Evolutionary conservation across 2,329 filamentous ascomycete genomes (phyloP).

Genomic region (Sporothrix humicola): DNA sequence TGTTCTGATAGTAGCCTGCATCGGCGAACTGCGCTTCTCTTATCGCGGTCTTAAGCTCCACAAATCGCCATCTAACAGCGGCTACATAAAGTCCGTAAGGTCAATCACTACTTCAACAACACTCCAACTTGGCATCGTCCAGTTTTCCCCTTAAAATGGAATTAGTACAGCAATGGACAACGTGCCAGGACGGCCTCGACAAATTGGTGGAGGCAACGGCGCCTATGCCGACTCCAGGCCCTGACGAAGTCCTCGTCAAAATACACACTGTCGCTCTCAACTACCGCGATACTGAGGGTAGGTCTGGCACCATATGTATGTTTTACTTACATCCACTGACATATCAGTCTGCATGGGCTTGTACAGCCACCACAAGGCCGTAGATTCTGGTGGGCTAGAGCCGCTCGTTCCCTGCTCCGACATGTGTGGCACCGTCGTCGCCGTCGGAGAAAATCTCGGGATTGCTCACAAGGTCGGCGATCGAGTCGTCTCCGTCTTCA

Average conservation of each 20-base stretch:
- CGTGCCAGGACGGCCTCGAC: conserved; percentile 60
- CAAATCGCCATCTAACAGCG: neutral
- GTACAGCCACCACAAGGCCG: conserved; percentile 68
- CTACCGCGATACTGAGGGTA: conserved; percentile 57
- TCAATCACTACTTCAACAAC: too few relatives aligned
- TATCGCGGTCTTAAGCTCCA: neutral
- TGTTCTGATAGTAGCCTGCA: conserved; percentile 6
- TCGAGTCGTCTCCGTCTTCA: conserved; percentile 71
- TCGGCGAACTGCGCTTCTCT: conserved; percentile 15
- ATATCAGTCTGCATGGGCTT: conserved; percentile 65
- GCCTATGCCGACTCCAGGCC: conserved; percentile 54
- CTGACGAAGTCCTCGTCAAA: conserved; percentile 59
- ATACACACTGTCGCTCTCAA: conserved; percentile 56
- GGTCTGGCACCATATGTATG: conserved; percentile 12
- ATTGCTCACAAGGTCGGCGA: conserved; percentile 60
- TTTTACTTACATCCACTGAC: neutral
- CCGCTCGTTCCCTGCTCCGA: conserved; percentile 70
- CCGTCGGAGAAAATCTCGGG: conserved; percentile 51
- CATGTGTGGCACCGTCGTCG: conserved; percentile 68
- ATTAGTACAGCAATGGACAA: conserved; percentile 57
- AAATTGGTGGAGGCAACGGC: conserved; percentile 54
- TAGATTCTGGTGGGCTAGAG: conserved; percentile 46
- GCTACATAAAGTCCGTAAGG: neutral
- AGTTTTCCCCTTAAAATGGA: too few relatives aligned
- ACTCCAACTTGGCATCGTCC: too few relatives aligned